A percentile compares a stretch with the other conserved stretches of the same genome.
These are phyloP conservation scores for Gardenia jasminoides DNA, from an alignment of 257 asterid genomes.

Conservation along the genomic window DNA sequence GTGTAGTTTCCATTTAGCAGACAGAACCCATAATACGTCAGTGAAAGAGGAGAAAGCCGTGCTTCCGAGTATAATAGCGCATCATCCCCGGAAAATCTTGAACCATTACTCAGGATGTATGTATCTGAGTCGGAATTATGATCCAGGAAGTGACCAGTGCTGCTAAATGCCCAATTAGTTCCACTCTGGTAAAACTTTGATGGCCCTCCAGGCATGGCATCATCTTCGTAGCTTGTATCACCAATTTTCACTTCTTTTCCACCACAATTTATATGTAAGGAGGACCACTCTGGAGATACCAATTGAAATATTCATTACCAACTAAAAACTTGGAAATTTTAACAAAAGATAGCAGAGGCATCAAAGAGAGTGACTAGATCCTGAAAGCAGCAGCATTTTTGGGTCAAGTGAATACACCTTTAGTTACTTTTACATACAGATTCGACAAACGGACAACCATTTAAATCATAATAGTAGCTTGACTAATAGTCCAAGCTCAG, in stretches of 20 bases:
- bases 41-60: constrained; percentile 42
- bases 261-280: constrained; percentile 23
- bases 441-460: too few species aligned
- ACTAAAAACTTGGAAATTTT: background rate
- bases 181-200: constrained; percentile 30
- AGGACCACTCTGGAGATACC: constrained; percentile 1
- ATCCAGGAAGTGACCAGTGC: constrained; percentile 66
- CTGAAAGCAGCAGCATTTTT: background rate
- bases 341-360: background rate
- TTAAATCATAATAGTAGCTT: background rate
- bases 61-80: constrained; percentile 25
- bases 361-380: background rate
- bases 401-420: background rate
- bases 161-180: constrained; percentile 59
- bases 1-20: constrained; percentile 35
- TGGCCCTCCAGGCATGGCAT: constrained; percentile 37
- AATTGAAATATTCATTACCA: background rate
- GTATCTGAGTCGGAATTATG: constrained; percentile 20
- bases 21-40: constrained; percentile 37
- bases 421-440: background rate
- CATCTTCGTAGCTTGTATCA: constrained; percentile 34
- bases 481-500: background rate
- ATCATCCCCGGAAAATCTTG: constrained; percentile 5
- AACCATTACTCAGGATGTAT: constrained; percentile 10
- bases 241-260: constrained; percentile 34